Conservation (phyloP, 306 rosid genomes). For the Sindora glabra region DNA sequence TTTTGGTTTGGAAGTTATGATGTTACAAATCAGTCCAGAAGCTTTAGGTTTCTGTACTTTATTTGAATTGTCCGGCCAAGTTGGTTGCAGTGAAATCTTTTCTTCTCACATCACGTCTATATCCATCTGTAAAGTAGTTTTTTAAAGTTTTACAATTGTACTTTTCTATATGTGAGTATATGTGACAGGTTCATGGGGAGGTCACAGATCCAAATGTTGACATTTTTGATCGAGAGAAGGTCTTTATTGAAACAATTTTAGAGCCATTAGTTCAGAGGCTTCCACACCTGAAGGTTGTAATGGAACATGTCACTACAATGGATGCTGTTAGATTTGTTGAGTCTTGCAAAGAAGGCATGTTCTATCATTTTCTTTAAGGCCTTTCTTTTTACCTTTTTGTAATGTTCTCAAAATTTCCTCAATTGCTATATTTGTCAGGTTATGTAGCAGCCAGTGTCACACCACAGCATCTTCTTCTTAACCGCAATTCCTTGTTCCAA, state of each 20-base stretch:
- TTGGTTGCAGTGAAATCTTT: not conserved
- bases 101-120: not conserved
- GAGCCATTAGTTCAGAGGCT: constrained; percentile 65
- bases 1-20: too few relatives aligned
- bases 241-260: constrained; percentile 72
- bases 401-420: too few relatives aligned
- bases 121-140: not conserved
- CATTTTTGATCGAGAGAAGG: constrained; percentile 83
- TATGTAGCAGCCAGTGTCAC: constrained; percentile 85
- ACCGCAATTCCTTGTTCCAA: constrained; percentile 78
- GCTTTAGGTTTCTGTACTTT: not conserved
- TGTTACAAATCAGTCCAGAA: not conserved
- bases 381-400: too few relatives aligned
- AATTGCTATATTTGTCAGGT: too few relatives aligned
- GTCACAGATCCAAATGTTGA: constrained; percentile 69
- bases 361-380: too few relatives aligned
- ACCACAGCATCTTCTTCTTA: constrained; percentile 84
- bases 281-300: constrained; percentile 77
- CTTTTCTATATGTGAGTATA: constrained; percentile 8
- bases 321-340: constrained; percentile 73
- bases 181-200: constrained; percentile 83
- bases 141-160: not conserved
- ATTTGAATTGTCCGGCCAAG: constrained; percentile 5
- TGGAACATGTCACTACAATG: constrained; percentile 90
- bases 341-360: too few relatives aligned